Evolutionary conservation across 768 basidiomycete species (phyloP), one percentile per base, ranked within the genome.

Genomic region (Piloderma croceum): DNA sequence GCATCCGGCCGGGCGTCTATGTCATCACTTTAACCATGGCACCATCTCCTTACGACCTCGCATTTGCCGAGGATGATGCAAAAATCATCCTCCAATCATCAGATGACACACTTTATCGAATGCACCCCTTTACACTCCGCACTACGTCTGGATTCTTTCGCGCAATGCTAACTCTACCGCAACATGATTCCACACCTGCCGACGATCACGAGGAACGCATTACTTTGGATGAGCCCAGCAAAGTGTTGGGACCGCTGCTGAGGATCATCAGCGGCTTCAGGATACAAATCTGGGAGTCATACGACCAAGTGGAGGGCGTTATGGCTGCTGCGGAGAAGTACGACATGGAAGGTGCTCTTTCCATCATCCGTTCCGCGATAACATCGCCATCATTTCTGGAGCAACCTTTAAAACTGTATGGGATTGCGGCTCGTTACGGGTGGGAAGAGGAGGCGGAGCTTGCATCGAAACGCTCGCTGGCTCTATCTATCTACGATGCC

Each of bases 81-180:
- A 69, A 74, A 44, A 50, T 72, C 40, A 58, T 69, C 33, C 54
- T 76, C 24, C 62, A 62, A 24, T 64, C 70, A 6, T 49, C 58
- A 2, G 71, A 76, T 40, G 63, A 60, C 7, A 60, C 64, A 3
- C 47, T 59, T 7, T 76, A 76, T 48, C 67, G 63, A 23, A 58
- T 76, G 24, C 64, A 69, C 50, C 67, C 62, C 33, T 43, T 67
- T 31, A 62, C 69, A 24, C 47, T 77, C 25, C 59, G 61, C 24
- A 65, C 56, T 42, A 65, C 68, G 4, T 74, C 69, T 11, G 50
- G 65, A 2, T 56, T 74, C 13, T 63, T 74, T 44, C 49, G 50
- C 25, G 54, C 57, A 24, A 59, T 60, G 54, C 42, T 64, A 23
- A 40, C 53, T 10, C 52, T 58, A 13, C 52, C 58, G 3, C n/a